These are phyloP conservation scores for Chaetomiaceae sp. DNA, from an alignment of 2,329 filamentous ascomycete genomes.

Conservation along the genomic window DNA sequence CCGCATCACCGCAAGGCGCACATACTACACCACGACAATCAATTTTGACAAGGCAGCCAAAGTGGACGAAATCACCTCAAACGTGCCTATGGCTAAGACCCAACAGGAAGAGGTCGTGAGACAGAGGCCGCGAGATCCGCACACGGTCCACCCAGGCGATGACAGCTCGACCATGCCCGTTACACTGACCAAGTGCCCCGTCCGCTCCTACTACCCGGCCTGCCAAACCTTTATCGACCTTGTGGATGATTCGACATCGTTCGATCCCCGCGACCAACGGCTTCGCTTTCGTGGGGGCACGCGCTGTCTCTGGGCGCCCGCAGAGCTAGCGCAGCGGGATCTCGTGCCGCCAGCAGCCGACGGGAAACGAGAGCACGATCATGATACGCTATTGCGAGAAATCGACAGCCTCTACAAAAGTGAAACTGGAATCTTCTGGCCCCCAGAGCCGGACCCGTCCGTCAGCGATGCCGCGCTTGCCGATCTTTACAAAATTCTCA, in stretches of 20 bases:
- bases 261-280: slow-evolving; percentile 38
- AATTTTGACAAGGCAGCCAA: slow-evolving; percentile 33
- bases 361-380: neutral
- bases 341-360: neutral
- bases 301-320: slow-evolving; percentile 32
- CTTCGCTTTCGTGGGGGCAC: slow-evolving; percentile 45
- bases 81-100: neutral
- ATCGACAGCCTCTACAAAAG: slow-evolving; percentile 27
- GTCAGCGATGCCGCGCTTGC: slow-evolving; percentile 30
- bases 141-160: slow-evolving; percentile 47
- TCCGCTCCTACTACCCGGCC: slow-evolving; percentile 51
- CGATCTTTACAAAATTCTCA: slow-evolving; percentile 37
- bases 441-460: slow-evolving; percentile 25
- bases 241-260: slow-evolving; percentile 44
- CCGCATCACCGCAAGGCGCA: slow-evolving; percentile 56
- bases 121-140: slow-evolving; percentile 34
- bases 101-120: neutral
- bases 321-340: slow-evolving; percentile 14
- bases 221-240: slow-evolving; percentile 57
- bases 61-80: neutral
- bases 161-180: slow-evolving; percentile 41
- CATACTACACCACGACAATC: slow-evolving; percentile 60
- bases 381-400: slow-evolving; percentile 19
- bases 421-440: slow-evolving; percentile 34
- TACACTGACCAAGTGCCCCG: slow-evolving; percentile 49